Base-by-base conservation (phyloP, 1,139 yeast genomes). In the Citeromyces hawaiiensis region DNA sequence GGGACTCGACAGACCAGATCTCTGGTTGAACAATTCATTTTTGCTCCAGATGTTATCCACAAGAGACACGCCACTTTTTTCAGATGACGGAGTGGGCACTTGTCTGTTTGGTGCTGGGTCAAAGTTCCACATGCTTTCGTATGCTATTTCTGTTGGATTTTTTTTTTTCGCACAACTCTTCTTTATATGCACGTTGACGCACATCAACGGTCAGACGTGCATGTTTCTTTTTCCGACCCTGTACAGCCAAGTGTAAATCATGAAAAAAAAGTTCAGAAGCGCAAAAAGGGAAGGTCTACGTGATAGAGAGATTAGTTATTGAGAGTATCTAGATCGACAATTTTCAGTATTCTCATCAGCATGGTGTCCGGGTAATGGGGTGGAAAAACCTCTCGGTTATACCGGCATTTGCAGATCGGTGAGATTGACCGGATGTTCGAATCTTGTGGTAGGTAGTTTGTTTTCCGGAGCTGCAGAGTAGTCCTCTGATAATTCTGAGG, bases 131-230 rank as follows among this genome's bases (percentile, higher is more conserved):
- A 30, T 30, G 17, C 34, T 7, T 30, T 7, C 13, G 34, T 5
- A 14, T 5, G 34, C 17, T 30, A 9, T 30, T 30, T 30, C 17
- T 16, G 17, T 30, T 30, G 17, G 17, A 6, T 30, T 30, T 30
- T 30, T 30, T 30, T 30, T 30, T 30, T 30, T 30, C 34, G 17
- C 34, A 9, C 15, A 30, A 14, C 34, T 30, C 34, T 23, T 23
- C 27, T 23, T 23, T 23, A 23, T 23, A 30, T 30, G 34, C 34
- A 30, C 34, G 34, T 13, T 30, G 15, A n/a, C 34, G 34, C 34
- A 30, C 34, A 30, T 30, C 34, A 30, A 30, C 34, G 34, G 34
- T 16, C 34, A 30, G 27, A 30, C 34, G 34, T 30, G 34, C 34
- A 30, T 30, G 17, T 14, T 7, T n/a, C 10, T 23, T 23, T 9